Conservation (phyloP, 768 basidiomycete species). For the Suillus variegatus region DNA sequence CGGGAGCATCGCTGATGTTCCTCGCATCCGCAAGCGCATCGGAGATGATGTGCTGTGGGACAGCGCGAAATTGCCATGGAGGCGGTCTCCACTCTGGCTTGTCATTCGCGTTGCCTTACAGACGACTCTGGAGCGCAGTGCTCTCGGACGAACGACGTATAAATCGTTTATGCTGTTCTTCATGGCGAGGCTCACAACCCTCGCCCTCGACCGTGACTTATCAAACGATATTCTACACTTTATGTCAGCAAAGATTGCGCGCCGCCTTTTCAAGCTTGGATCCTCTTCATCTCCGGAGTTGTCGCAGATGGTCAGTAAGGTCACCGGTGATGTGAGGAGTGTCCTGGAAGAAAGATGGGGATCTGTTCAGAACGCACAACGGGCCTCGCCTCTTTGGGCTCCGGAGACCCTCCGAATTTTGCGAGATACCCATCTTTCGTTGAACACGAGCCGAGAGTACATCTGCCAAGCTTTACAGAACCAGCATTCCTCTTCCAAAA, state of each 20-base stretch:
- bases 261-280: conserved; percentile 40
- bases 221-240: conserved; percentile 37
- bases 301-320: conserved; percentile 1
- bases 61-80: conserved; percentile 42
- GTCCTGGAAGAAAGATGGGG: conserved; percentile 38
- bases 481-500: too few relatives aligned
- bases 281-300: conserved; percentile 19
- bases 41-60: conserved; percentile 49
- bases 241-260: conserved; percentile 39
- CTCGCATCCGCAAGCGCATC: conserved; percentile 42
- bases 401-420: conserved; percentile 28
- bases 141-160: conserved; percentile 21
- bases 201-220: conserved; percentile 5
- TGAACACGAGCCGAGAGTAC: conserved; percentile 31
- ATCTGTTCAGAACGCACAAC: conserved; percentile 28
- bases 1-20: conserved; percentile 29
- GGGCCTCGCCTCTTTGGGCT: conserved; percentile 30
- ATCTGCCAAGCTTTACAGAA: conserved; percentile 21
- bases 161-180: conserved; percentile 38
- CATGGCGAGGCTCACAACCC: conserved; percentile 19
- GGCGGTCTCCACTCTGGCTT: conserved; percentile 53
- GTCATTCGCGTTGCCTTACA: conserved; percentile 48
- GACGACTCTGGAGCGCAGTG: conserved; percentile 30
- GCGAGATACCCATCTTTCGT: conserved; percentile 35
- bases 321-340: conserved; percentile 18